Conservation (phyloP, 2,329 filamentous ascomycete species). For the Diaporthe velutina region DNA sequence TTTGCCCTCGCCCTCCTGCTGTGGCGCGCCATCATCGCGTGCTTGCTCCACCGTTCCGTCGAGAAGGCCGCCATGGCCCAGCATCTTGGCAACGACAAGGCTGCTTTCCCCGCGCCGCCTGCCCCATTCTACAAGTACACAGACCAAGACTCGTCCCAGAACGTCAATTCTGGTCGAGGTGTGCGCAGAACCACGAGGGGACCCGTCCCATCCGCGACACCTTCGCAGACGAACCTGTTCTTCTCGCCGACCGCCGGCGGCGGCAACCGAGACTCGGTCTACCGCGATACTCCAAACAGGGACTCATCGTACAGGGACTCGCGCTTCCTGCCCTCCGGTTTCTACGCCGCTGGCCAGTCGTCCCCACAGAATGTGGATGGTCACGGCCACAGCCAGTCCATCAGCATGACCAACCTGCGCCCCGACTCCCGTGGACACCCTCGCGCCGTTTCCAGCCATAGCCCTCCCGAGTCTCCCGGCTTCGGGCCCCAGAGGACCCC, state of each 20-base stretch:
- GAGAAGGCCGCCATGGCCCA: conserved; percentile 85
- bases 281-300: conserved; percentile 31
- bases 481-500: conserved; percentile 58
- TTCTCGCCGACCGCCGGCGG: conserved; percentile 91
- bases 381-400: conserved; percentile 63
- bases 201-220: conserved; percentile 66
- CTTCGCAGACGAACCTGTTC: conserved; percentile 82
- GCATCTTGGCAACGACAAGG: conserved; percentile 77
- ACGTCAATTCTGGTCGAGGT: conserved; percentile 62
- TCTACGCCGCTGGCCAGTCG: conserved; percentile 81
- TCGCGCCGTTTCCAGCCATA: conserved; percentile 60
- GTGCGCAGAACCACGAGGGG: conserved; percentile 65
- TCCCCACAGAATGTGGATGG: conserved; percentile 65
- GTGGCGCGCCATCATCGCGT: conserved; percentile 90
- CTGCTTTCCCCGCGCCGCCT: conserved; percentile 69
- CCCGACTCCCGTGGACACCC: conserved; percentile 68
- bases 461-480: conserved; percentile 75
- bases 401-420: conserved; percentile 72
- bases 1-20: conserved; percentile 84
- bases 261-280: conserved; percentile 44
- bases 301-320: conserved; percentile 73
- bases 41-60: conserved; percentile 92
- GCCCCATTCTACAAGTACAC: conserved; percentile 75
- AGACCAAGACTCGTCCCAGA: conserved; percentile 69
- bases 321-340: conserved; percentile 88